phyloP scores from a whole-genome alignment of 2,329 filamentous ascomycete species.

The Blastomyces parvus region DNA sequence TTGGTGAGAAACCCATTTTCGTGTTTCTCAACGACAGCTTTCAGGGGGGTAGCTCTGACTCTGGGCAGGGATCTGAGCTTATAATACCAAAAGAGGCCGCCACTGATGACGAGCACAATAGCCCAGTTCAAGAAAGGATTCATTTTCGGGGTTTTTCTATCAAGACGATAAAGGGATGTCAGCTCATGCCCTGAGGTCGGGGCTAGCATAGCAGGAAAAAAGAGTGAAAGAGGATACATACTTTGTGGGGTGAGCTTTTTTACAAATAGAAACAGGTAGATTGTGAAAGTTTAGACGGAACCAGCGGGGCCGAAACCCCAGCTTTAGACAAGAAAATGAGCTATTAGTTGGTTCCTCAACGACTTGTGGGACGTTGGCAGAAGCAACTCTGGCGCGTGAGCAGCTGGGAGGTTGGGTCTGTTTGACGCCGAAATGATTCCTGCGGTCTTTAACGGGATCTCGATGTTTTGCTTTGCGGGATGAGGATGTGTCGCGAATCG shows the following conservation, averaged over 20 bases:
- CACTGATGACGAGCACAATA: conserved; percentile 34
- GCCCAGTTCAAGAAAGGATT: conserved; percentile 39
- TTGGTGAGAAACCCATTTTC: conserved; percentile 27
- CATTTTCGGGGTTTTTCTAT: conserved; percentile 26
- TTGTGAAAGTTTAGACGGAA: conserved; percentile 16
- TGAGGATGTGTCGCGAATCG: too few relatives aligned
- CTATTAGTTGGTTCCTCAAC: not conserved
- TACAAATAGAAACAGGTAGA: conserved; percentile 30
- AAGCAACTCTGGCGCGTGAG: not conserved
- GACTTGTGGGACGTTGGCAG: not conserved
- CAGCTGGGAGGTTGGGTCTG: not conserved
- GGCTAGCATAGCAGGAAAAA: not conserved
- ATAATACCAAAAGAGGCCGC: conserved; percentile 36
- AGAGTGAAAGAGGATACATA: not conserved
- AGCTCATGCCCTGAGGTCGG: not conserved
- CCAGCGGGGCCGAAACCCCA: not conserved
- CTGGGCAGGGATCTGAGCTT: conserved; percentile 28
- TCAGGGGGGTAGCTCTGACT: conserved; percentile 20
- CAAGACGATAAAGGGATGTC: not conserved
- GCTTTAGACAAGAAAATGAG: not conserved
- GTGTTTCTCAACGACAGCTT: conserved; percentile 26
- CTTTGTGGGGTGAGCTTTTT: conserved; percentile 24
- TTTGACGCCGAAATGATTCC: not conserved
- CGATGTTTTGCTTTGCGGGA: too few relatives aligned
- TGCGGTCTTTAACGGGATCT: too few relatives aligned